Conservation (phyloP, 495 filamentous ascomycete species). For the Aspergillus cavernicola region DNA sequence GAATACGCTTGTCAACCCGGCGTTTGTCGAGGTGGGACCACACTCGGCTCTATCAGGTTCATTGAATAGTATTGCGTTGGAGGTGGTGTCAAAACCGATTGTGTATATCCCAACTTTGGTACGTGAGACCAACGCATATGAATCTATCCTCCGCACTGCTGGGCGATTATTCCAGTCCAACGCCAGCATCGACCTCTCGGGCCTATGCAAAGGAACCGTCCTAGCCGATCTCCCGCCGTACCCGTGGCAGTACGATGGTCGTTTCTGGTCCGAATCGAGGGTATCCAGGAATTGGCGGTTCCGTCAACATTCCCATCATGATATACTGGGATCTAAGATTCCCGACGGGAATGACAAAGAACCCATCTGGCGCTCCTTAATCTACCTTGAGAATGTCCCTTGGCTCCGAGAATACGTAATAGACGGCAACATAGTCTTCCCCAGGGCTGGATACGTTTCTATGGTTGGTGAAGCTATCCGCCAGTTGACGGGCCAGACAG, state of each 20-base stretch:
- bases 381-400: background rate
- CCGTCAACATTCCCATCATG: conserved; percentile 1
- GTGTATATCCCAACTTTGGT: conserved; percentile 1
- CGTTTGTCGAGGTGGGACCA: background rate
- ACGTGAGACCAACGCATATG: background rate
- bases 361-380: background rate
- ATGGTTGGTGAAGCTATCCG: conserved; percentile 45
- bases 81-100: background rate
- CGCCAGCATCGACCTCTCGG: background rate
- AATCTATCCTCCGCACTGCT: background rate
- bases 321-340: background rate
- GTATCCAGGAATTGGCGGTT: conserved; percentile 1
- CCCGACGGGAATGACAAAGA: background rate
- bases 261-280: conserved; percentile 1
- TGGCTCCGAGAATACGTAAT: background rate
- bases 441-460: conserved; percentile 43
- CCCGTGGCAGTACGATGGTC: background rate
- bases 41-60: background rate
- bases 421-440: conserved; percentile 36
- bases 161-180: background rate
- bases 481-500: conserved; percentile 29
- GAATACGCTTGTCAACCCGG: background rate
- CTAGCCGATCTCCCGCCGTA: background rate
- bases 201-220: background rate
- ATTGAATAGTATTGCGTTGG: background rate